Evolutionary conservation across 768 basidiomycete species (phyloP).

Genomic region (Agrocybe praecox): DNA sequence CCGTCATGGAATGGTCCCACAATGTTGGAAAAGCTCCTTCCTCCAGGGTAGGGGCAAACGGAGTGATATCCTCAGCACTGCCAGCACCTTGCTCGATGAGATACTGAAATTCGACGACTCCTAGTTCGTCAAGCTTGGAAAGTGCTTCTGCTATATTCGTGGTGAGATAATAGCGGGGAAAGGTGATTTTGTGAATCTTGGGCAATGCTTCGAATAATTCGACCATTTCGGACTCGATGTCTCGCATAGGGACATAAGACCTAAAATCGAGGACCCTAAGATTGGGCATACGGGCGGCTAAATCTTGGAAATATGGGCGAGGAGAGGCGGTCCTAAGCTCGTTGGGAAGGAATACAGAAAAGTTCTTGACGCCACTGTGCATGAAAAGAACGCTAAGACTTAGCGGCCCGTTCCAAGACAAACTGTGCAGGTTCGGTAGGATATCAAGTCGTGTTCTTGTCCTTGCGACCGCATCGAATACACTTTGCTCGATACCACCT

Average conservation of each 20-base stretch:
- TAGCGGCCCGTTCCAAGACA: slow-evolving; percentile 47
- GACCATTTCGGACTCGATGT: slow-evolving; percentile 42
- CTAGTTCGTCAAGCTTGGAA: slow-evolving; percentile 44
- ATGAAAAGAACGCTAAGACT: slow-evolving; percentile 53
- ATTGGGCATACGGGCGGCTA: slow-evolving; percentile 53
- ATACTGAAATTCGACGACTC: slow-evolving; percentile 56
- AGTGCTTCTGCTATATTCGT: slow-evolving; percentile 45
- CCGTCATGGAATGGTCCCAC: slow-evolving; percentile 52
- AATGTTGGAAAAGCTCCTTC: slow-evolving; percentile 57
- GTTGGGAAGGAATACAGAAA: slow-evolving; percentile 28
- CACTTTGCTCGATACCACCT: slow-evolving; percentile 20
- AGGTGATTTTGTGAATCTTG: slow-evolving; percentile 46
- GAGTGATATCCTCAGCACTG: slow-evolving; percentile 39
- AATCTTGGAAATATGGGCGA: slow-evolving; percentile 31
- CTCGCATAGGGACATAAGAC: slow-evolving; percentile 37
- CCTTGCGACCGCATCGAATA: slow-evolving; percentile 58
- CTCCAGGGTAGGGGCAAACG: slow-evolving; percentile 44
- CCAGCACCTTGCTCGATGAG: slow-evolving; percentile 50
- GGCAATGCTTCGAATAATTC: slow-evolving; percentile 41
- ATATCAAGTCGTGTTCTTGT: slow-evolving; percentile 55
- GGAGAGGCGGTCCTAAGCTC: slow-evolving; percentile 18
- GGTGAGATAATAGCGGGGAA: slow-evolving; percentile 57
- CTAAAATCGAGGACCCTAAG: slow-evolving; percentile 50
- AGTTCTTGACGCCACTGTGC: slow-evolving; percentile 48
- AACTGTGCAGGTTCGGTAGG: slow-evolving; percentile 53